Evolutionary conservation across 192 early-diverging fungal species (phyloP).

Genomic region (Chytriomyces confervae): DNA sequence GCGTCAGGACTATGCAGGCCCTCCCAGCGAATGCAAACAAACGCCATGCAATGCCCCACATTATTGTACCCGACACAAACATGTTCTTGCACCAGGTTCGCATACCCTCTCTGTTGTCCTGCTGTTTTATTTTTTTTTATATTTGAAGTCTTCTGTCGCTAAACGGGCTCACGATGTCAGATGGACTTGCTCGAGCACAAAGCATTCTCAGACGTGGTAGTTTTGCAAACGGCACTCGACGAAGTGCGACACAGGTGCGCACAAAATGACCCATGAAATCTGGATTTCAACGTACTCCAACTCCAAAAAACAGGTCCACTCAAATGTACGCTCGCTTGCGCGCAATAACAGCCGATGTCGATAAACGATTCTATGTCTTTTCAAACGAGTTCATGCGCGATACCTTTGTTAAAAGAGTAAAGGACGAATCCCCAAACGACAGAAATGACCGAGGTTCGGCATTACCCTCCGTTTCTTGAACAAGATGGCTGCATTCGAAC

Average conservation of each 20-base stretch:
- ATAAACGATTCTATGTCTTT: conserved; percentile 90
- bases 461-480: conserved; percentile 10
- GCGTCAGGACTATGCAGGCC: neutral
- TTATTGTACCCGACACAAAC: conserved; percentile 95
- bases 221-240: conserved; percentile 92
- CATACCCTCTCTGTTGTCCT: neutral
- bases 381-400: conserved; percentile 94
- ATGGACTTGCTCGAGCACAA: conserved; percentile 94
- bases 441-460: conserved; percentile 83
- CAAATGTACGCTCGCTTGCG: conserved; percentile 83
- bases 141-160: no score
- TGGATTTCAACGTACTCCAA: no score
- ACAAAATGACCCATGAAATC: neutral
- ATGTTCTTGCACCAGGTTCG: conserved; percentile 66
- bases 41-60: conserved; percentile 53
- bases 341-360: conserved; percentile 70
- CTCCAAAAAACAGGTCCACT: no score
- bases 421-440: conserved; percentile 91
- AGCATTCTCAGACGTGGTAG: conserved; percentile 86
- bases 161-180: conserved; percentile 42
- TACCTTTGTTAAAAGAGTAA: conserved; percentile 81
- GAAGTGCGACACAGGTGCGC: conserved; percentile 85
- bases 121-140: no score
- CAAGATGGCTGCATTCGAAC: neutral
- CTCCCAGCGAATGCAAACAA: conserved; percentile 43